Conservation (phyloP, 2,329 filamentous ascomycete genomes). For the Cryphonectria naterciae region DNA sequence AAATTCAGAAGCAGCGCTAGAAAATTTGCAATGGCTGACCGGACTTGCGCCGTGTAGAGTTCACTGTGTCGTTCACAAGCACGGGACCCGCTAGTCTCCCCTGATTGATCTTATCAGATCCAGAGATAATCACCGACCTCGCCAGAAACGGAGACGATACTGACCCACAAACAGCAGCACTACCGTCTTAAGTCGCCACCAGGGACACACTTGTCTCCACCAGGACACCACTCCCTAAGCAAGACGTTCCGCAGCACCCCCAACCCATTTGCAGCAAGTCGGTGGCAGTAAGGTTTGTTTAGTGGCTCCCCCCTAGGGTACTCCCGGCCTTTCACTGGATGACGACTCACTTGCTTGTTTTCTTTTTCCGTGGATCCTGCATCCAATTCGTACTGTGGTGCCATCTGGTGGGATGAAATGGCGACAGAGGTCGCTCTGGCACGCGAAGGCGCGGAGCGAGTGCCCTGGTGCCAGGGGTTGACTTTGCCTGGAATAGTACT, state of each 20-base stretch:
- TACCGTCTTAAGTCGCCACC: conserved; percentile 26
- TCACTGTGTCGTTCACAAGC: neutral
- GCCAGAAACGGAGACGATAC: conserved; percentile 34
- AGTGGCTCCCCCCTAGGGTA: conserved; percentile 18
- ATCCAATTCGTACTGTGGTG: conserved; percentile 5
- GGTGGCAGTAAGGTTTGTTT: conserved; percentile 22
- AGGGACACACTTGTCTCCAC: conserved; percentile 4
- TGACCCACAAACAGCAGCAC: conserved; percentile 27
- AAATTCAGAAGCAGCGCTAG: neutral
- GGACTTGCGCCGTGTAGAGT: neutral
- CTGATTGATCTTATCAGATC: conserved; percentile 58
- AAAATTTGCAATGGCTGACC: neutral
- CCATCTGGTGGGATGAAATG: conserved; percentile 2
- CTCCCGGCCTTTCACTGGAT: conserved; percentile 22
- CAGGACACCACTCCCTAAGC: neutral
- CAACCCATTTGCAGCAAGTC: conserved; percentile 14
- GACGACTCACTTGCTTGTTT: conserved; percentile 15
- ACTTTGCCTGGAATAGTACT: conserved; percentile 12
- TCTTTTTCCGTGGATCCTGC: conserved; percentile 16
- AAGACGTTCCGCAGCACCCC: conserved; percentile 17
- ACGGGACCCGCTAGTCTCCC: conserved; percentile 25
- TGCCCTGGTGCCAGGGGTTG: conserved; percentile 1
- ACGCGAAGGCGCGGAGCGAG: conserved; percentile 7
- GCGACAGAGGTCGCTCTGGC: conserved; percentile 5
- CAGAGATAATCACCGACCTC: conserved; percentile 55